A percentile compares a stretch with the other conserved stretches of the same genome.
phyloP scores from a whole-genome alignment of 1,284 basidiomycete species.

The Retiboletus flavoniger region DNA sequence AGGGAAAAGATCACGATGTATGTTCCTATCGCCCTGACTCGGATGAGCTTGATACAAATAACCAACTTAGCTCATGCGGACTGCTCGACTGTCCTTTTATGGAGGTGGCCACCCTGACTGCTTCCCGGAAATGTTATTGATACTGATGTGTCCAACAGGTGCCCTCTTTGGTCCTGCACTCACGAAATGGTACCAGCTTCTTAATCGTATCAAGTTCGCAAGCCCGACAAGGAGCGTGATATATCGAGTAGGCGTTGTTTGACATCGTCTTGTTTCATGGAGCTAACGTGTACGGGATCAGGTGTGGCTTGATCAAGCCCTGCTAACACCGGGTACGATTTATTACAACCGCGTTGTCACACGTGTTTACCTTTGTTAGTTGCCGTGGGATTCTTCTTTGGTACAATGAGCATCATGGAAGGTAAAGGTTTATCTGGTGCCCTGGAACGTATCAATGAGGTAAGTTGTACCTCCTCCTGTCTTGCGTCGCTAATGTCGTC shows the following conservation, averaged over 20 bases:
- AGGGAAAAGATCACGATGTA: slow-evolving; percentile 68
- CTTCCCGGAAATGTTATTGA: slow-evolving; percentile 4
- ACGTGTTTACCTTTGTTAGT: slow-evolving; percentile 37
- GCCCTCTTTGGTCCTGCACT: slow-evolving; percentile 68
- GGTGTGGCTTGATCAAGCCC: slow-evolving; percentile 73
- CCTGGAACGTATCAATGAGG: slow-evolving; percentile 52
- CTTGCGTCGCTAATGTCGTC: neutral
- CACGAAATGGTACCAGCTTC: slow-evolving; percentile 69
- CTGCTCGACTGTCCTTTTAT: slow-evolving; percentile 70
- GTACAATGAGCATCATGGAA: slow-evolving; percentile 71
- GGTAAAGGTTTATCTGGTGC: slow-evolving; percentile 61
- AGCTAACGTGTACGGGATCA: slow-evolving; percentile 29
- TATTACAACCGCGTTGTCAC: neutral
- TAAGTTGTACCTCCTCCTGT: slow-evolving; percentile 30
- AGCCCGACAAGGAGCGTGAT: slow-evolving; percentile 55
- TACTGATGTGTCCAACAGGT: slow-evolving; percentile 39
- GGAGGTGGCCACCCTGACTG: slow-evolving; percentile 49
- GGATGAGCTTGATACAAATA: neutral
- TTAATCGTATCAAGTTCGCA: slow-evolving; percentile 62
- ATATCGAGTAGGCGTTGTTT: slow-evolving; percentile 49
- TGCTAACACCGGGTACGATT: slow-evolving; percentile 61
- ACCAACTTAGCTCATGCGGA: slow-evolving; percentile 58
- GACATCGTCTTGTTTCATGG: neutral
- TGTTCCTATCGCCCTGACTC: slow-evolving; percentile 24
- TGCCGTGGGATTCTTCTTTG: slow-evolving; percentile 71